phyloP scores from a whole-genome alignment of 1,139 yeast species.

The Scheffersomyces stambukii region DNA sequence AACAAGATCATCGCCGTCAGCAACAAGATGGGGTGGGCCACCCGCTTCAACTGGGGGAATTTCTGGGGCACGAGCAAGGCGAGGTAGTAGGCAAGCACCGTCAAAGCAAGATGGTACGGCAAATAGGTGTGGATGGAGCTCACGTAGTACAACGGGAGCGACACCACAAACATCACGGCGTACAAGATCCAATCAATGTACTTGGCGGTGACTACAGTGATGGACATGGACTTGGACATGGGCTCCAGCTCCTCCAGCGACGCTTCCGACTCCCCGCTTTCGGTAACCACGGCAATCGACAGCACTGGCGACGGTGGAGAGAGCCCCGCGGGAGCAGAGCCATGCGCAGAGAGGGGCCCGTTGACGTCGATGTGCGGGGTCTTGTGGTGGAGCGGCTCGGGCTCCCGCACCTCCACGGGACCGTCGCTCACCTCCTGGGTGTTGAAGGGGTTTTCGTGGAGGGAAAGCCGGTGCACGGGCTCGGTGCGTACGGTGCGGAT shows the following conservation, averaged over 20 bases:
- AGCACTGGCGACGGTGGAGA: background rate
- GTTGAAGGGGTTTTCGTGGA: constrained; percentile 16
- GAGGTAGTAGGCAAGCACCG: constrained; percentile 50
- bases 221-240: background rate
- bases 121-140: constrained; percentile 47
- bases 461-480: constrained; percentile 3
- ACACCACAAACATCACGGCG: constrained; percentile 40
- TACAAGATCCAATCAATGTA: constrained; percentile 58
- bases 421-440: constrained; percentile 4
- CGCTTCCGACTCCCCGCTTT: background rate
- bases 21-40: constrained; percentile 69
- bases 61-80: constrained; percentile 48
- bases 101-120: constrained; percentile 59
- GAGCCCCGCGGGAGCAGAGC: background rate
- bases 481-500: constrained; percentile 13
- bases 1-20: constrained; percentile 61
- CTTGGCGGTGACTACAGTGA: constrained; percentile 30
- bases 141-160: constrained; percentile 53
- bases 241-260: background rate
- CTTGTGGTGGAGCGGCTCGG: constrained; percentile 17
- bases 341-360: background rate
- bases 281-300: background rate
- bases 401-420: constrained; percentile 8
- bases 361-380: constrained; percentile 6
- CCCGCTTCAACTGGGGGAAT: constrained; percentile 44